A percentile compares a stretch with the other conserved stretches of the same genome.
phyloP scores from a whole-genome alignment of 1,284 basidiomycete genomes.

The Hemileccinum hortonii region DNA sequence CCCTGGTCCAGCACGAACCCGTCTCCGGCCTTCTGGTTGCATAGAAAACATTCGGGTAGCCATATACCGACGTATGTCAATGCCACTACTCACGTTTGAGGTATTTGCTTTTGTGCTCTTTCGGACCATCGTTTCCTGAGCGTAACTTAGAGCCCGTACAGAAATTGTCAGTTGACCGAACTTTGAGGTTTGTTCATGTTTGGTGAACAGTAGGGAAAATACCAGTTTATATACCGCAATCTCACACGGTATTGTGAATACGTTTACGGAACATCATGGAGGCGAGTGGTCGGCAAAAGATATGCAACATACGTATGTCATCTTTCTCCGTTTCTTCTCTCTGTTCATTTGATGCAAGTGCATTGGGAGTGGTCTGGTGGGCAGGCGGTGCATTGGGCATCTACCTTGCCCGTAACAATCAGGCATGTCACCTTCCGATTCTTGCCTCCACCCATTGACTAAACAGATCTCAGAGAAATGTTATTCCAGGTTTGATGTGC shows the following conservation, averaged over 20 bases:
- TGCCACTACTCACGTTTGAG: no score
- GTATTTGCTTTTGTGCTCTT: no score
- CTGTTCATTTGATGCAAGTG: constrained; percentile 26
- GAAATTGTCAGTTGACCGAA: no score
- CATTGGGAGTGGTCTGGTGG: constrained; percentile 69
- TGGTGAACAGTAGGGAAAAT: not conserved
- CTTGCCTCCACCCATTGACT: not conserved
- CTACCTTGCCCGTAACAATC: constrained; percentile 80
- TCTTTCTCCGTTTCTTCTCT: not conserved
- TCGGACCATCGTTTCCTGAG: no score
- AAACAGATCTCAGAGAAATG: constrained; percentile 54
- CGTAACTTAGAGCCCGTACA: no score
- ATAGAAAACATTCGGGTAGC: no score
- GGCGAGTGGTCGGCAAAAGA: constrained; percentile 85
- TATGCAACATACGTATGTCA: constrained; percentile 85
- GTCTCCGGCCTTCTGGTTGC: no score
- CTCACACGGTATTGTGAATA: constrained; percentile 64
- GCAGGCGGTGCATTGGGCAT: constrained; percentile 87
- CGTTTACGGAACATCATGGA: constrained; percentile 90
- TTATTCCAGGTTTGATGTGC: constrained; percentile 83
- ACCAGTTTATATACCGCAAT: not conserved
- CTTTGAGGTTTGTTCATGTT: no score
- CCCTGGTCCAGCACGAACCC: no score
- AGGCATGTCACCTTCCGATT: constrained; percentile 38
- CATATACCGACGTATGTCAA: no score